Evolutionary conservation across 2,329 filamentous ascomycete species (phyloP).

Genomic region (Gnomoniopsis smithogilvyi): DNA sequence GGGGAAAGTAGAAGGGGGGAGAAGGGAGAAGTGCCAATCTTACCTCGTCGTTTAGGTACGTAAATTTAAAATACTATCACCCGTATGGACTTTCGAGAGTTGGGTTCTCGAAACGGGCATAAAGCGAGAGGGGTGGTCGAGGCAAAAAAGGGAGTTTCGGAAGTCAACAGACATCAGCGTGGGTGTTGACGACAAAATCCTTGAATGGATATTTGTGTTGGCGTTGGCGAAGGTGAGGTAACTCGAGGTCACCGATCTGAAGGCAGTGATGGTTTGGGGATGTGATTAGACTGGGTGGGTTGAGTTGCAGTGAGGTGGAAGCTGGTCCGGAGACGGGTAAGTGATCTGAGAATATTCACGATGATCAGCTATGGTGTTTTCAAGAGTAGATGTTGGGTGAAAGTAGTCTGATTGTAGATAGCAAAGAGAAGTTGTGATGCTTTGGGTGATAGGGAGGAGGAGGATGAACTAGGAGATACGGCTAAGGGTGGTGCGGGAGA

Average conservation of each 20-base stretch:
- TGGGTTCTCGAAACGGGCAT: slow-evolving; percentile 56
- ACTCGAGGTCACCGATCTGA: slow-evolving; percentile 6
- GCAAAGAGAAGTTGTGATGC: not conserved
- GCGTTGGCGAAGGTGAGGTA: slow-evolving; percentile 5
- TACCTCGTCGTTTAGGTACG: slow-evolving; percentile 27
- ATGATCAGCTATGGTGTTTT: not conserved
- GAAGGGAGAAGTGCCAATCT: not conserved
- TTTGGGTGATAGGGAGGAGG: not conserved
- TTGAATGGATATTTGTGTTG: slow-evolving; percentile 15
- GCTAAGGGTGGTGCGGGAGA: not conserved
- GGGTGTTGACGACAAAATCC: slow-evolving; percentile 25
- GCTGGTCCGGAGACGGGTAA: not conserved
- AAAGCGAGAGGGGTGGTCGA: slow-evolving; percentile 54
- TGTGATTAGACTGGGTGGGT: not conserved
- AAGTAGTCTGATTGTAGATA: no score
- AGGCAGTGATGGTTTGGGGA: not conserved
- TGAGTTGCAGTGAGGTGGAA: not conserved
- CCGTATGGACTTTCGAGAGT: slow-evolving; percentile 52
- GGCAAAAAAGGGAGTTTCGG: slow-evolving; percentile 52
- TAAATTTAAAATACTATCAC: slow-evolving; percentile 55
- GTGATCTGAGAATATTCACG: not conserved
- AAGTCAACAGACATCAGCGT: slow-evolving; percentile 60
- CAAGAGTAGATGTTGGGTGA: not conserved
- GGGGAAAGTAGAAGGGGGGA: not conserved
- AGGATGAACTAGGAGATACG: not conserved